Base-by-base conservation (phyloP, 2,329 filamentous ascomycete genomes). In the Cladobotryum mycophilum region DNA sequence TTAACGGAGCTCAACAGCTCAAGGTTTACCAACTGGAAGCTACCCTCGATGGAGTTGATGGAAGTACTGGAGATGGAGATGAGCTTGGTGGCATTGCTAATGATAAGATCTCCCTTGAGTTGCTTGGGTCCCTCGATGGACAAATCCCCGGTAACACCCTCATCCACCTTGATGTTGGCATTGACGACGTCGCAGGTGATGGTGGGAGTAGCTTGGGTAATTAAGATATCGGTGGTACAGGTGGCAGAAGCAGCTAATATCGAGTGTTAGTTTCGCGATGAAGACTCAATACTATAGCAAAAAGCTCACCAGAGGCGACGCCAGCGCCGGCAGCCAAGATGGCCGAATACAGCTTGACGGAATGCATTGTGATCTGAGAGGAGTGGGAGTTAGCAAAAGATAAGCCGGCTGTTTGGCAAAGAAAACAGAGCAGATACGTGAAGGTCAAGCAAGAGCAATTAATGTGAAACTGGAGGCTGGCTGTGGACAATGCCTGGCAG, bases 101-200 rank as follows among this genome's bases (percentile, higher is more conserved):
- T 70, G 42, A 79, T 76, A 51, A 87, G 65, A 63, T 78, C 72
- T 56, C 81, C 81, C 47, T 71, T 71, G 61, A 87, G 76, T 55
- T 74, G 60, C 63, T 79, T 61, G 42, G 80, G 70, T 46, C 84
- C 83, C 61, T 80, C 72, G 57, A 96, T 69, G 49, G 73, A 69
- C 58, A 96, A 76, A 55, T 69, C 67, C 43, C 79, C 79, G 47
- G 76, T 70, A 37, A 82, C 76, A 47, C 67, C 65, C 36, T 75
- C 73, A 55, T 76, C 76, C 57, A 95, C 77, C 56, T 80, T 76
- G 55, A 96, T 74, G 66, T 80, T 77, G 62, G 86, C 89, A 47
- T 79, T 71, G 65, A 88, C 78, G 50, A 80, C 86, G n/a, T 71
- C 66, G 79, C 91, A 96, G 56, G 78, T 67, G 53, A 92, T 72